Evolutionary conservation across 192 early-diverging fungal species (phyloP).

Genomic region (Backusella liffmaniae): DNA sequence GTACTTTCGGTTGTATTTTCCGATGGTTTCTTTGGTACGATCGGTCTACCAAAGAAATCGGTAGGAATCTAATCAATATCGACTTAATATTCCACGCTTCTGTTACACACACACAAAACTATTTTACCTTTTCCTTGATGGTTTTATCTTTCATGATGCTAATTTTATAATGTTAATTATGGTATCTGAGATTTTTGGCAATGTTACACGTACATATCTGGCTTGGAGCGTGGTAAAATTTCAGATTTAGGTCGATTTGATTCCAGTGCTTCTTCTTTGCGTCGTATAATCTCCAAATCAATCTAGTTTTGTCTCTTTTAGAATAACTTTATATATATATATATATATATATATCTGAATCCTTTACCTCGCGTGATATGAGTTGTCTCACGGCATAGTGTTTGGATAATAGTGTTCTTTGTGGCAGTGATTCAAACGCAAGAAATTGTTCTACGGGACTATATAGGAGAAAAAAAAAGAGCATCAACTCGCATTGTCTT

Average conservation of each 20-base stretch:
- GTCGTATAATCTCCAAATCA: conserved; percentile 45
- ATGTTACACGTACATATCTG: not conserved
- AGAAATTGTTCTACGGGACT: conserved; percentile 52
- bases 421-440: conserved; percentile 36
- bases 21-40: conserved; percentile 30
- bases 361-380: conserved; percentile 70
- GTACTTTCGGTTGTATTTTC: not conserved
- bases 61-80: conserved; percentile 22
- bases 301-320: conserved; percentile 37
- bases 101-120: not conserved
- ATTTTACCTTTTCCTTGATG: conserved; percentile 2
- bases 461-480: conserved; percentile 2
- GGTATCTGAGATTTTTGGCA: not conserved
- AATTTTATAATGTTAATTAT: not conserved
- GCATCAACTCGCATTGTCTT: not conserved
- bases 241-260: conserved; percentile 8
- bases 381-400: conserved; percentile 82
- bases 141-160: conserved; percentile 1
- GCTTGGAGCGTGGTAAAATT: not conserved
- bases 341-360: too few species aligned
- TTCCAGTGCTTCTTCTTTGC: conserved; percentile 27
- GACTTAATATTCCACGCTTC: conserved; percentile 11
- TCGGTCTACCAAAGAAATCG: conserved; percentile 85
- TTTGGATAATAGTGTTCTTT: conserved; percentile 49
- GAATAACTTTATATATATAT: not conserved